Conservation (phyloP, 108 stramenopile genomes). For the Cyclotella baltica region DNA sequence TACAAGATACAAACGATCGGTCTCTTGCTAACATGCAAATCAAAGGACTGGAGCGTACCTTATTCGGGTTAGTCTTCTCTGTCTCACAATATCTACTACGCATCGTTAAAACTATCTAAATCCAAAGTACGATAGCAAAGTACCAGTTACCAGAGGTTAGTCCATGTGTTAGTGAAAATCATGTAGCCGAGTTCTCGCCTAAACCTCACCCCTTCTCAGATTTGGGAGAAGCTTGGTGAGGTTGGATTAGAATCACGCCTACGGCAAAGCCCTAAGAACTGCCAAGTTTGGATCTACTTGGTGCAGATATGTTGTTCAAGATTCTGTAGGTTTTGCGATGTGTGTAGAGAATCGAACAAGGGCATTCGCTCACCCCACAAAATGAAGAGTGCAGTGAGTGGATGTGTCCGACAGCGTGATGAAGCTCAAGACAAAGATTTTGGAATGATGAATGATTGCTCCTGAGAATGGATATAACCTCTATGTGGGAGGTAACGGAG, state of each 20-base stretch:
- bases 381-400: conserved; percentile 91
- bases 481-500: conserved; percentile 92
- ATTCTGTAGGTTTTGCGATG: conserved; percentile 92
- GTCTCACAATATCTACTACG: no score
- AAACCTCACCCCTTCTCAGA: no score
- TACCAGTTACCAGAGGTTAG: conserved; percentile 86
- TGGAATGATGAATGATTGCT: conserved; percentile 92
- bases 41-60: no score
- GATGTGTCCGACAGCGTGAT: conserved; percentile 93
- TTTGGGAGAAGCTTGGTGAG: conserved; percentile 92
- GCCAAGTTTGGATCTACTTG: conserved; percentile 95
- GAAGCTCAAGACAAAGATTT: conserved; percentile 95
- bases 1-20: conserved; percentile 95
- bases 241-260: conserved; percentile 95
- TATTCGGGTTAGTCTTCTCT: no score
- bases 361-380: conserved; percentile 95
- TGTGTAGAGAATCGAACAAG: conserved; percentile 93
- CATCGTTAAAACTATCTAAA: no score
- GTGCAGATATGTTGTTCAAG: conserved; percentile 95
- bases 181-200: no score
- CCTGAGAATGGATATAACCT: conserved; percentile 95
- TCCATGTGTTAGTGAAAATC: no score
- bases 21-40: conserved; percentile 94
- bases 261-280: conserved; percentile 93
- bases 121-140: no score